Percentiles rank a stretch among this genome's conserved stretches.
These are phyloP conservation scores for Bremia lactucae DNA, from an alignment of 352 stramenopile species.

Conservation along the genomic window DNA sequence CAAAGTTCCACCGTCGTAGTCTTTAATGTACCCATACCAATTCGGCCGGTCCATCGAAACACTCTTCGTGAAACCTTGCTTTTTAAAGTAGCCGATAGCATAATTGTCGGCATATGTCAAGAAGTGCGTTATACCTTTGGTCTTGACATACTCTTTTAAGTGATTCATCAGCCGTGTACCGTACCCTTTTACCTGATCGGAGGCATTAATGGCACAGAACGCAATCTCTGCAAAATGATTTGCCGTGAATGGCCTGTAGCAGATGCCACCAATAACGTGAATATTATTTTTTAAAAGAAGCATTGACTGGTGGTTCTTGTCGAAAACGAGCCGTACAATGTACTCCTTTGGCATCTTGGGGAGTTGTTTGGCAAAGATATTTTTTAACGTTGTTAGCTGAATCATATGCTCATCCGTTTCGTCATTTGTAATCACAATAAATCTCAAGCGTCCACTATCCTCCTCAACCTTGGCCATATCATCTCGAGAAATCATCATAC, in stretches of 20 bases:
- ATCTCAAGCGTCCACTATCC: conserved; percentile 65
- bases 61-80: conserved; percentile 89
- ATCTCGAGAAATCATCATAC: conserved; percentile 68
- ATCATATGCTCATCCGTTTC: conserved; percentile 79
- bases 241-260: conserved; percentile 90
- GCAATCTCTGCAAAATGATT: conserved; percentile 99
- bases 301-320: conserved; percentile 91
- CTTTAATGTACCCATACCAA: conserved; percentile 99
- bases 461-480: conserved; percentile 86
- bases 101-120: conserved; percentile 99
- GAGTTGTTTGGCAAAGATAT: conserved; percentile 96
- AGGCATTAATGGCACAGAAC: conserved; percentile 97
- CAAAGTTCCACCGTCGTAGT: conserved; percentile 98
- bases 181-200: conserved; percentile 94
- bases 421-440: conserved; percentile 88
- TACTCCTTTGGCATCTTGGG: conserved; percentile 99
- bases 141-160: conserved; percentile 95
- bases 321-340: conserved; percentile 98
- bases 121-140: conserved; percentile 88
- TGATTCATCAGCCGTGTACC: conserved; percentile 99
- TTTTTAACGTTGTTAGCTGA: conserved; percentile 93
- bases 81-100: conserved; percentile 98
- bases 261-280: conserved; percentile 96
- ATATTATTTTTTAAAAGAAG: conserved; percentile 87
- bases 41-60: conserved; percentile 77